Conservation (phyloP, 176 grass and related monocot species). For the Carex parvula region DNA sequence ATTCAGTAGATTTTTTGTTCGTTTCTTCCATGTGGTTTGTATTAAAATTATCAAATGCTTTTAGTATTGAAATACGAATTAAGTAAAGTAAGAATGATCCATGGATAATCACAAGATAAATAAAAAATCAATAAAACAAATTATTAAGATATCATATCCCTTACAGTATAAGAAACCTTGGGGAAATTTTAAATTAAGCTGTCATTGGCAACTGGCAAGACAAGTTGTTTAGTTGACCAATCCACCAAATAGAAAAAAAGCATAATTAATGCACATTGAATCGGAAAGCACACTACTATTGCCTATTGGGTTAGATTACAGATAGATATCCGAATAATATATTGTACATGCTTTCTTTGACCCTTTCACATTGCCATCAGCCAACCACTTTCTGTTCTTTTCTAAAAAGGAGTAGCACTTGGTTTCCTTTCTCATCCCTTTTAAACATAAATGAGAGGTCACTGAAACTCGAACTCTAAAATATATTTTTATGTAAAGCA, state of each 20-base stretch:
- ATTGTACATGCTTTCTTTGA: neutral
- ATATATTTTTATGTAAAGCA: neutral
- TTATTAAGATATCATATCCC: neutral
- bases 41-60: neutral
- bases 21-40: neutral
- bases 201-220: neutral
- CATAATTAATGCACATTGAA: conserved; percentile 12
- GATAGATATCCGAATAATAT: neutral
- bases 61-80: neutral
- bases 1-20: neutral
- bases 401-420: neutral
- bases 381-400: neutral
- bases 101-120: neutral
- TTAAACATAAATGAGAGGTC: neutral
- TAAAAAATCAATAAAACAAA: neutral
- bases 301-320: neutral
- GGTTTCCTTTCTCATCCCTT: neutral
- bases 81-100: neutral
- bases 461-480: neutral
- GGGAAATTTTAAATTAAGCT: neutral
- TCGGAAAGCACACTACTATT: conserved; percentile 19
- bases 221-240: conserved; percentile 1
- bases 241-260: neutral
- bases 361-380: conserved; percentile 17
- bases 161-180: neutral